These are phyloP conservation scores for Jatropha podagrica DNA, from an alignment of 441 rosid genomes.

Conservation along the genomic window DNA sequence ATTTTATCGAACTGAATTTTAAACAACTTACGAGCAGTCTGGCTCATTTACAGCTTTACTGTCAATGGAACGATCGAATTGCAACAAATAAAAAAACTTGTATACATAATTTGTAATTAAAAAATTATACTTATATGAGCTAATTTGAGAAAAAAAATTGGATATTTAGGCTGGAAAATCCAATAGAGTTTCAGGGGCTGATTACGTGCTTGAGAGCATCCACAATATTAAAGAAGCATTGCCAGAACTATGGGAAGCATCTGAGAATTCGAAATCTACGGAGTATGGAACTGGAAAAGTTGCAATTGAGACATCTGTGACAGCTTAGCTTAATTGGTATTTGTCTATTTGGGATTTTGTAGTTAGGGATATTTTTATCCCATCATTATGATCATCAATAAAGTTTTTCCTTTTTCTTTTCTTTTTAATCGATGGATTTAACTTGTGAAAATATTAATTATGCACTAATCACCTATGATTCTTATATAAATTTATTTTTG, in stretches of 20 bases:
- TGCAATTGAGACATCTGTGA: slow-evolving; percentile 73
- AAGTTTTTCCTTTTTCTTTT: background rate
- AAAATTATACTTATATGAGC: too few relatives aligned
- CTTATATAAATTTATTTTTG: too few relatives aligned
- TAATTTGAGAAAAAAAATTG: background rate
- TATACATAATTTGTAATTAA: too few relatives aligned
- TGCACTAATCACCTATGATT: too few relatives aligned
- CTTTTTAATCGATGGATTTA: background rate
- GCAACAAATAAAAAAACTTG: too few relatives aligned
- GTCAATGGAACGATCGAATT: too few relatives aligned
- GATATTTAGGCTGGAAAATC: slow-evolving; percentile 65
- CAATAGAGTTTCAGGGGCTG: slow-evolving; percentile 66
- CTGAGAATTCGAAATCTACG: slow-evolving; percentile 41
- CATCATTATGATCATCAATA: background rate
- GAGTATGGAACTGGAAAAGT: slow-evolving; percentile 42
- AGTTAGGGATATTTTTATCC: background rate
- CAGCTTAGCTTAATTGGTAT: slow-evolving; percentile 42
- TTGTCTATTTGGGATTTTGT: background rate
- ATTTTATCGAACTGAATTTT: too few relatives aligned
- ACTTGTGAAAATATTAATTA: too few relatives aligned
- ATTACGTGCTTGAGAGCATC: slow-evolving; percentile 78
- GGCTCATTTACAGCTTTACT: too few relatives aligned
- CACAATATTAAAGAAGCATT: slow-evolving; percentile 88
- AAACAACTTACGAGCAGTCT: too few relatives aligned
- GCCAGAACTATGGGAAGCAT: slow-evolving; percentile 70